A percentile compares a stretch with the other conserved stretches of the same genome.
Evolutionary conservation across 257 asterid species (phyloP).

Genomic region (Catharanthus roseus): DNA sequence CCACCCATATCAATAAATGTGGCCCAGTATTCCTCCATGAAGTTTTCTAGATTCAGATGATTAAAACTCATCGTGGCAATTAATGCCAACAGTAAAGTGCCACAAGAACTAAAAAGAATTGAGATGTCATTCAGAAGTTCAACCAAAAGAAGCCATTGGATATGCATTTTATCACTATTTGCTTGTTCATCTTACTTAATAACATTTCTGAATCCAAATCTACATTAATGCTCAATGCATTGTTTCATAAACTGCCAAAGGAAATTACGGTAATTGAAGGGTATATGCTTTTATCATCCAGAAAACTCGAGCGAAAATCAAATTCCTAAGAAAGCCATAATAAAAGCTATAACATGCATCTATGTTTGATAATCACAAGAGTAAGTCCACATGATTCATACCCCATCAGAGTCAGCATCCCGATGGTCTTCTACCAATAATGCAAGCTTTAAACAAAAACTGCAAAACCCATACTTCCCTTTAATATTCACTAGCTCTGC

Average conservation of each 20-base stretch:
- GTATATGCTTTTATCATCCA: not conserved
- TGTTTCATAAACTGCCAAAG: not conserved
- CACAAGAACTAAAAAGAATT: not conserved
- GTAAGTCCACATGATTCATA: conserved; percentile 23
- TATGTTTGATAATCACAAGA: not conserved
- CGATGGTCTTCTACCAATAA: conserved; percentile 54
- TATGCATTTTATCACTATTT: not conserved
- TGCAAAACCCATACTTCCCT: conserved; percentile 67
- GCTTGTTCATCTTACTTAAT: not conserved
- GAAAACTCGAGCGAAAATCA: not conserved
- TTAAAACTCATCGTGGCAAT: too few relatives aligned
- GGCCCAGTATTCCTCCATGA: not conserved
- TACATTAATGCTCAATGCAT: not conserved
- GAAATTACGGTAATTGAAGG: not conserved
- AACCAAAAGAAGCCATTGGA: not conserved
- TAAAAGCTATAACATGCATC: not conserved
- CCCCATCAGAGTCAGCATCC: conserved; percentile 76
- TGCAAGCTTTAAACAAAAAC: conserved; percentile 51
- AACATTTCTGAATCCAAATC: not conserved
- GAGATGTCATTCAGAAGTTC: not conserved
- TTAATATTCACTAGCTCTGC: conserved; percentile 38
- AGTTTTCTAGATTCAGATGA: not conserved
- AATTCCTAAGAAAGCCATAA: not conserved
- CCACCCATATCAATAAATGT: not conserved
- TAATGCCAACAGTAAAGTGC: not conserved